These are phyloP conservation scores for Jatropha curcas DNA, from an alignment of 345 rosid species.

Conservation along the genomic window DNA sequence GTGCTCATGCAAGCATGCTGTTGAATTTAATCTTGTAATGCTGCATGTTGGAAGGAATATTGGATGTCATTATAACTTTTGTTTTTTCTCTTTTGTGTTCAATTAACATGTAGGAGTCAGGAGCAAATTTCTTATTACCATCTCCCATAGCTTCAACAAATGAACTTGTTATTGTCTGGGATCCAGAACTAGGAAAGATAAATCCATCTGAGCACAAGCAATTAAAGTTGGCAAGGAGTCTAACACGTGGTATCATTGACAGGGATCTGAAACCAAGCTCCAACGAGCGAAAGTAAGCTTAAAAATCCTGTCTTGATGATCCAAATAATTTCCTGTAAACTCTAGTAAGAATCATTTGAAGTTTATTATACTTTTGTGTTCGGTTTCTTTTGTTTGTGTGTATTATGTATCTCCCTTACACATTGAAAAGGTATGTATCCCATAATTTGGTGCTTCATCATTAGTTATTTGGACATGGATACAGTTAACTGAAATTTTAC, in stretches of 20 bases:
- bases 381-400: not conserved
- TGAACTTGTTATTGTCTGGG: slow-evolving; percentile 94
- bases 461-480: not conserved
- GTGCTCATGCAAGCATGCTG: not conserved
- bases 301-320: slow-evolving; percentile 8
- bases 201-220: slow-evolving; percentile 99
- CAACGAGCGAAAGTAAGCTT: slow-evolving; percentile 77
- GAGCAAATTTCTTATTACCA: slow-evolving; percentile 81
- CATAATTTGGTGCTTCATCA: slow-evolving; percentile 6
- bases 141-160: slow-evolving; percentile 86
- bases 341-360: not conserved
- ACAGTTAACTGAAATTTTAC: not conserved
- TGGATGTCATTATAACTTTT: not conserved
- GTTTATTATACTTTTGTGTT: not conserved
- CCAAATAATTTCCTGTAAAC: not conserved
- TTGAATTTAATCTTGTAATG: slow-evolving; percentile 6
- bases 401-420: not conserved
- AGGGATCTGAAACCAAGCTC: slow-evolving; percentile 94
- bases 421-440: not conserved
- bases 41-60: not conserved
- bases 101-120: slow-evolving; percentile 63
- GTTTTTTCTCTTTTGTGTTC: slow-evolving; percentile 21
- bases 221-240: slow-evolving; percentile 93
- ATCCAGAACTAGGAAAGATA: slow-evolving; percentile 85
- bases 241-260: slow-evolving; percentile 94